Conservation (phyloP, 768 basidiomycete genomes). For the Phaeotremella skinneri region DNA sequence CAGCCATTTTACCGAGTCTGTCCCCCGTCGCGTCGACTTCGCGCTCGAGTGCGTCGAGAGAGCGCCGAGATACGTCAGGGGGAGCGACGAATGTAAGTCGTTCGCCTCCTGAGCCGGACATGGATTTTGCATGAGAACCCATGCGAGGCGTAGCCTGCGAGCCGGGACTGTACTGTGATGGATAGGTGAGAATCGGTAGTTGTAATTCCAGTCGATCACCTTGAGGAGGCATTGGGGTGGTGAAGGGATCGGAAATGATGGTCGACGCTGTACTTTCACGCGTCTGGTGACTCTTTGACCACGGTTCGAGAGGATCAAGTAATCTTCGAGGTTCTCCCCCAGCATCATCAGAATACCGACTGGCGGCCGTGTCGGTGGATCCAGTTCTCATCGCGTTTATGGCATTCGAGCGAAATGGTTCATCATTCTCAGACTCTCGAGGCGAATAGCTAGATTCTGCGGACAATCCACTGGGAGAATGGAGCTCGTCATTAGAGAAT, state of each 20-base stretch:
- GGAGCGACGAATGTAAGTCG: slow-evolving; percentile 18
- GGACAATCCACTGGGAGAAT: slow-evolving; percentile 1
- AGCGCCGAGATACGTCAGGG: slow-evolving; percentile 12
- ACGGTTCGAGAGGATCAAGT: neutral
- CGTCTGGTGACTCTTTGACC: neutral
- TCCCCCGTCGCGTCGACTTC: slow-evolving; percentile 10
- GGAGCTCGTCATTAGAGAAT: neutral
- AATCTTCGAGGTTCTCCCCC: neutral
- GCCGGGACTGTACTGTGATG: neutral
- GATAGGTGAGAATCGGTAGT: slow-evolving; percentile 4
- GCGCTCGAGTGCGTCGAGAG: slow-evolving; percentile 14
- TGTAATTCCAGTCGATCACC: slow-evolving; percentile 7
- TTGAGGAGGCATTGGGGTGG: neutral
- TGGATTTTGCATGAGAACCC: neutral
- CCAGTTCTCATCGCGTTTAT: neutral
- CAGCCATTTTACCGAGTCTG: neutral
- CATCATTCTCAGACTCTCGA: neutral
- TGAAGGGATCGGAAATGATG: neutral
- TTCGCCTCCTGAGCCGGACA: neutral
- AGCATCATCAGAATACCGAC: neutral
- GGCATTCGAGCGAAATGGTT: neutral
- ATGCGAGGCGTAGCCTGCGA: neutral
- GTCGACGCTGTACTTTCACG: neutral
- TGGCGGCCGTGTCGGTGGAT: neutral
- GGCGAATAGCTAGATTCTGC: neutral